Percentiles rank a stretch among this genome's conserved stretches.
phyloP scores from a whole-genome alignment of 2,329 filamentous ascomycete species.

The Sarocladiaceae sp. region DNA sequence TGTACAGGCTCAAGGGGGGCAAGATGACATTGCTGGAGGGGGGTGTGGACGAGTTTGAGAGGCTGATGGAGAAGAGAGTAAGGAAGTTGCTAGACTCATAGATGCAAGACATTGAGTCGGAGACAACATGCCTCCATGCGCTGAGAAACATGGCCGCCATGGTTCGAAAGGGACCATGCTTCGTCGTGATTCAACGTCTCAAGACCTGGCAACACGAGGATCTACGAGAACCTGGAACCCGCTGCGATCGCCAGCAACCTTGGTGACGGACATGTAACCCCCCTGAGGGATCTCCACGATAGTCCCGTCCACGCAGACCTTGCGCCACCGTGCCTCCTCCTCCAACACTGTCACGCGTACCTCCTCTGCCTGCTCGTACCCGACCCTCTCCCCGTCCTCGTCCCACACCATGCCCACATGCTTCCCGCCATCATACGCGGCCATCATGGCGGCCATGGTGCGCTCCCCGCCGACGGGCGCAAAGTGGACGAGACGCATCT shows the following conservation, averaged over 20 bases:
- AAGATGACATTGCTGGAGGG: slow-evolving; percentile 47
- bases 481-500: slow-evolving; percentile 69
- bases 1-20: slow-evolving; percentile 56
- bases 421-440: slow-evolving; percentile 50
- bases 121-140: too few relatives aligned
- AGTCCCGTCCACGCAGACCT: slow-evolving; percentile 87
- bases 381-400: slow-evolving; percentile 52
- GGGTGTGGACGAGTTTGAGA: slow-evolving; percentile 62
- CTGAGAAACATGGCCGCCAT: too few relatives aligned
- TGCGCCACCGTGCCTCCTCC: slow-evolving; percentile 67
- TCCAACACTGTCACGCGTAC: slow-evolving; percentile 62
- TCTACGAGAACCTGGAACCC: slow-evolving; percentile 38
- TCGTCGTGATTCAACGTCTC: too few relatives aligned
- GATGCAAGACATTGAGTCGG: too few relatives aligned
- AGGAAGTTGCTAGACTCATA: slow-evolving; percentile 30
- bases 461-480: slow-evolving; percentile 57
- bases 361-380: slow-evolving; percentile 64
- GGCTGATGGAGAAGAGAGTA: slow-evolving; percentile 54
- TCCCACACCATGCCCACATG: slow-evolving; percentile 47
- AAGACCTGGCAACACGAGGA: slow-evolving; percentile 16
- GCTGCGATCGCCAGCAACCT: slow-evolving; percentile 30
- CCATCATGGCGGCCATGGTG: slow-evolving; percentile 71
- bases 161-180: too few relatives aligned
- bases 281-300: slow-evolving; percentile 67
- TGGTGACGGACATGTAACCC: slow-evolving; percentile 64